phyloP scores from a whole-genome alignment of 371 early-diverging fungal species.

The Mortierella sp. region DNA sequence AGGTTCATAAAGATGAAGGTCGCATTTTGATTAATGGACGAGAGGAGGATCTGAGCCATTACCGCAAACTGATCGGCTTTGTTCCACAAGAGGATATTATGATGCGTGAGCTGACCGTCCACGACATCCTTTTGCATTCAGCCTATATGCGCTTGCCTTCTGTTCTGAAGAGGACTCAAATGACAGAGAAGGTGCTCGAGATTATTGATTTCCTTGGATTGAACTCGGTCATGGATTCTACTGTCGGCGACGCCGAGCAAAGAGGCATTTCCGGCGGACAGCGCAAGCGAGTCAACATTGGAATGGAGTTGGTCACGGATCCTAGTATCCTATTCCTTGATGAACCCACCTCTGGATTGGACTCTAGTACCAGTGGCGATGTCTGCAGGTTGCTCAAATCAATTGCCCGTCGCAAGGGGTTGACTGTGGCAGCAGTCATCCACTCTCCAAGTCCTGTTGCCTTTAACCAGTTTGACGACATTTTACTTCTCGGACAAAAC shows the following conservation, averaged over 20 bases:
- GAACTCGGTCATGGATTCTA: constrained; percentile 63
- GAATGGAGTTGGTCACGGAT: constrained; percentile 87
- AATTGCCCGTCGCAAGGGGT: constrained; percentile 68
- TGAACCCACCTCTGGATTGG: constrained; percentile 90
- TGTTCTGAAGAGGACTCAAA: constrained; percentile 41
- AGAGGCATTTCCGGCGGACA: constrained; percentile 90
- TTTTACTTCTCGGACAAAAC: constrained; percentile 78
- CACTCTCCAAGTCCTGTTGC: constrained; percentile 81
- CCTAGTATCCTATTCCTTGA: constrained; percentile 93
- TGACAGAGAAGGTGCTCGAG: constrained; percentile 29
- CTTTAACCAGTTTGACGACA: constrained; percentile 75
- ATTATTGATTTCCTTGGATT: constrained; percentile 48
- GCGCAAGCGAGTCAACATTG: constrained; percentile 87
- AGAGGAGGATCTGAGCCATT: constrained; percentile 64
- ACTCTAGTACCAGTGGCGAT: constrained; percentile 74
- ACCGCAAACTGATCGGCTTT: constrained; percentile 73
- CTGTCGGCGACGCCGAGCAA: constrained; percentile 77
- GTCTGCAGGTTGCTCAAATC: constrained; percentile 70
- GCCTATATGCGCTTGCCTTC: constrained; percentile 77
- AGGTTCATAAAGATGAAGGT: constrained; percentile 70
- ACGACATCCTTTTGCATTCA: constrained; percentile 66
- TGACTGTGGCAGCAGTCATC: constrained; percentile 80
- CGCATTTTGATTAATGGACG: constrained; percentile 71
- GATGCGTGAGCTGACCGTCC: constrained; percentile 70
- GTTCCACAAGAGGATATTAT: constrained; percentile 80